These are phyloP conservation scores for Lolium multiflorum DNA, from an alignment of 176 grass and related monocot genomes.

Conservation along the genomic window DNA sequence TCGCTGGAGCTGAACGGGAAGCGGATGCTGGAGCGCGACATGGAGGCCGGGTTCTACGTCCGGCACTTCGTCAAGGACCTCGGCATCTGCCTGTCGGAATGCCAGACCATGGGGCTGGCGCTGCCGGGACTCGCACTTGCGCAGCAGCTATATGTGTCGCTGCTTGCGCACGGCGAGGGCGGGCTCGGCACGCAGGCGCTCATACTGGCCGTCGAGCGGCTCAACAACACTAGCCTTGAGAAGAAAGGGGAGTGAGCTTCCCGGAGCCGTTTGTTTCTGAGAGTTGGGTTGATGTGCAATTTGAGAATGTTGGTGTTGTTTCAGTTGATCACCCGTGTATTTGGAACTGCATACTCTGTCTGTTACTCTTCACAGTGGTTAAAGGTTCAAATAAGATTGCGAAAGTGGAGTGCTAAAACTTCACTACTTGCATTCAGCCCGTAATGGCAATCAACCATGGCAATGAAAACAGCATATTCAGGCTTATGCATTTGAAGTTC, in stretches of 20 bases:
- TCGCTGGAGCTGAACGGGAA: conserved; percentile 81
- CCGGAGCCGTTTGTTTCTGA: neutral
- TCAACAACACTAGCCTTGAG: conserved; percentile 85
- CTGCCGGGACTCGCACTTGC: conserved; percentile 90
- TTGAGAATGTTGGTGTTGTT: neutral
- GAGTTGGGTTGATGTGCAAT: conserved; percentile 11
- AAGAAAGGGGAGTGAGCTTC: conserved; percentile 44
- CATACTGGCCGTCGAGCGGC: conserved; percentile 76
- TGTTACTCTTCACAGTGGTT: conserved; percentile 10
- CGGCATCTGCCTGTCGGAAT: conserved; percentile 90
- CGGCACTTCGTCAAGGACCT: conserved; percentile 97
- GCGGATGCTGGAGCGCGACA: conserved; percentile 88
- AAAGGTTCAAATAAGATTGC: conserved; percentile 42
- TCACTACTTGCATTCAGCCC: neutral
- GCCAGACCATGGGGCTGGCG: conserved; percentile 91
- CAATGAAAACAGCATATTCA: neutral
- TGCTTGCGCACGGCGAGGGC: conserved; percentile 84
- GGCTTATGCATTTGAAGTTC: neutral
- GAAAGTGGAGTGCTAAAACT: conserved; percentile 9
- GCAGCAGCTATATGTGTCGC: conserved; percentile 84
- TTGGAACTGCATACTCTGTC: neutral
- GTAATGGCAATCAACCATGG: neutral
- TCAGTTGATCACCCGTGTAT: conserved; percentile 11
- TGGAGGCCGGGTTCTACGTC: conserved; percentile 92
- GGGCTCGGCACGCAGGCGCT: conserved; percentile 85